Evolutionary conservation across 495 filamentous ascomycete genomes (phyloP).

Genomic region (Parmelia sp.): DNA sequence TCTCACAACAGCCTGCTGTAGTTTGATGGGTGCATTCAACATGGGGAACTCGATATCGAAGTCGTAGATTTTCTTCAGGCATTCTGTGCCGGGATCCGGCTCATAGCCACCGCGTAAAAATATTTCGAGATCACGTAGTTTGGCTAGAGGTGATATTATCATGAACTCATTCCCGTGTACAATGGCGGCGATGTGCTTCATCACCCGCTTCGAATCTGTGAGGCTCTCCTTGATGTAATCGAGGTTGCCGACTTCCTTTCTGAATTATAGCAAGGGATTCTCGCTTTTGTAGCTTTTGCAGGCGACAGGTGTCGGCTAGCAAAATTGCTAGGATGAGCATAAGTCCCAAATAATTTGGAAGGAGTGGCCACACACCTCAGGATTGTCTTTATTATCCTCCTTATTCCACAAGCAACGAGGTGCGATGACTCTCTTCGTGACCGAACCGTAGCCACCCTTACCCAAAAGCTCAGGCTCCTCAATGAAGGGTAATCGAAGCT

Average conservation of each 20-base stretch:
- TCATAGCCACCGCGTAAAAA: conserved; percentile 16
- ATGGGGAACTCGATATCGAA: conserved; percentile 13
- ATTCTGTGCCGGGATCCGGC: not conserved
- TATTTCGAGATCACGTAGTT: conserved; percentile 11
- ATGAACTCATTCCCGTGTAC: conserved; percentile 15
- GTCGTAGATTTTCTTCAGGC: conserved; percentile 3
- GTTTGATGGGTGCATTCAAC: not conserved
- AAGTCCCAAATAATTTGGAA: not conserved
- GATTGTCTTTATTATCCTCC: not conserved
- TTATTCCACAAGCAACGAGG: conserved; percentile 7
- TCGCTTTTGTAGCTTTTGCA: conserved; percentile 12
- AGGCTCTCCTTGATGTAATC: conserved; percentile 10
- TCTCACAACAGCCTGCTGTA: conserved; percentile 12
- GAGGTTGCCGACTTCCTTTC: not conserved
- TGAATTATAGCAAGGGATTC: not conserved
- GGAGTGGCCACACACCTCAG: conserved; percentile 6
- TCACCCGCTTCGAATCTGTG: not conserved
- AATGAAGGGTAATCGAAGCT: conserved; percentile 17
- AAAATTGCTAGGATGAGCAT: not conserved
- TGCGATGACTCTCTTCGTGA: conserved; percentile 10
- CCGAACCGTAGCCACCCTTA: conserved; percentile 12
- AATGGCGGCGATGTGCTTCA: conserved; percentile 18
- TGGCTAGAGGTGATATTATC: conserved; percentile 16
- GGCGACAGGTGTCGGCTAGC: conserved; percentile 5
- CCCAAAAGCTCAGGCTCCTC: conserved; percentile 6